These are phyloP conservation scores for Gossypium rotundifolium DNA, from an alignment of 345 rosid genomes.

Conservation along the genomic window DNA sequence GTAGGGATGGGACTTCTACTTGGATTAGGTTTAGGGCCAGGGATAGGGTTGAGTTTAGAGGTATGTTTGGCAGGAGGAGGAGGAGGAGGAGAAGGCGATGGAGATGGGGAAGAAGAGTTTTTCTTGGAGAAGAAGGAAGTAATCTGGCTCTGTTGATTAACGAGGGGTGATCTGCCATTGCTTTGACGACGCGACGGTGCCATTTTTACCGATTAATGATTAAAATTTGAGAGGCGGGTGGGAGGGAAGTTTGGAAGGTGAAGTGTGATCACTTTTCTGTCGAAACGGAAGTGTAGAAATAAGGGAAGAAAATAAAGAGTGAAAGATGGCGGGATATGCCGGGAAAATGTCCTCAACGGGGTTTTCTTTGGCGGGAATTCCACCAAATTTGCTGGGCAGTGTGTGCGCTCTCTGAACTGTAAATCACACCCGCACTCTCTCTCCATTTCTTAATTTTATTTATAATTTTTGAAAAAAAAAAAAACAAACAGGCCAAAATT, in stretches of 20 bases:
- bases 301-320: background rate
- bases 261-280: background rate
- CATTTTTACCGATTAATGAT: constrained; percentile 29
- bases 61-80: constrained; percentile 31
- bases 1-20: constrained; percentile 38
- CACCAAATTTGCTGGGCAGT: background rate
- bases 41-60: constrained; percentile 25
- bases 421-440: background rate
- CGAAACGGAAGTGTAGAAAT: background rate
- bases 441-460: too few relatives aligned
- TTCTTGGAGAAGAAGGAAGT: constrained; percentile 72
- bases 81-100: constrained; percentile 38
- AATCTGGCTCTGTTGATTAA: constrained; percentile 83
- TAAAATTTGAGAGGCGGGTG: background rate
- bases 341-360: constrained; percentile 7
- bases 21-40: constrained; percentile 30
- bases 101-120: constrained; percentile 39
- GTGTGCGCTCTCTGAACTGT: background rate
- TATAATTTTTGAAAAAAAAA: too few relatives aligned
- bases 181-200: constrained; percentile 65
- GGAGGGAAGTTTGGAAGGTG: background rate
- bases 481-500: too few relatives aligned
- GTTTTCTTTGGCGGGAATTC: constrained; percentile 25
- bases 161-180: constrained; percentile 86
- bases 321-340: constrained; percentile 22